These are phyloP conservation scores for Oryza meridionalis DNA, from an alignment of 176 grass and related monocot species.

Conservation along the genomic window DNA sequence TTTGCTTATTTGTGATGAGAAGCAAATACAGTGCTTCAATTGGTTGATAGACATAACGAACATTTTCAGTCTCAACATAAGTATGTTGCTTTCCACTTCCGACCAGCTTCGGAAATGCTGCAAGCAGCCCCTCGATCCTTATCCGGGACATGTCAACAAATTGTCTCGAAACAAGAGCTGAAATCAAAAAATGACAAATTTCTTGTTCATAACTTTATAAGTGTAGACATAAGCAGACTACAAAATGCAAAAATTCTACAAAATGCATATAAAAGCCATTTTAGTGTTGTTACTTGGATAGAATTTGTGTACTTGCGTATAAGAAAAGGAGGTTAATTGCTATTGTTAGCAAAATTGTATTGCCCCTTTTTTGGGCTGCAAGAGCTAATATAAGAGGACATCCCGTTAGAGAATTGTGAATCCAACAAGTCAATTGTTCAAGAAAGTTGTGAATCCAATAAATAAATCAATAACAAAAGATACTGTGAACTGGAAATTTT, in stretches of 20 bases:
- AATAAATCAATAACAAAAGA: not conserved
- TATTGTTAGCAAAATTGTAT: slow-evolving; percentile 6
- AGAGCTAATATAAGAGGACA: not conserved
- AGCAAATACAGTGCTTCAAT: slow-evolving; percentile 76
- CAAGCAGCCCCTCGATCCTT: slow-evolving; percentile 87
- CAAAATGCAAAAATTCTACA: slow-evolving; percentile 11
- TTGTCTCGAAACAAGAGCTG: slow-evolving; percentile 85
- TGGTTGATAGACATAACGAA: slow-evolving; percentile 91
- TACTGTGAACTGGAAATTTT: slow-evolving; percentile 10
- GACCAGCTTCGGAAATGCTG: slow-evolving; percentile 89
- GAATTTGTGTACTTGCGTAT: not conserved
- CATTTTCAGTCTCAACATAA: slow-evolving; percentile 86
- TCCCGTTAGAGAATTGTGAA: not conserved
- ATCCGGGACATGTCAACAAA: slow-evolving; percentile 85
- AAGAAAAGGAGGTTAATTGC: slow-evolving; percentile 21
- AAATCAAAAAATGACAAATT: slow-evolving; percentile 15
- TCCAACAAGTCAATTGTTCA: not conserved
- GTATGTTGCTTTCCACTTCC: slow-evolving; percentile 92
- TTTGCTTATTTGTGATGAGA: slow-evolving; percentile 87
- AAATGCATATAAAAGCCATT: not conserved
- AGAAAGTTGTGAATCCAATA: not conserved
- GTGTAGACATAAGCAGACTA: not conserved
- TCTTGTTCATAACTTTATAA: slow-evolving; percentile 13
- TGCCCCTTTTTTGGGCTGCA: not conserved
- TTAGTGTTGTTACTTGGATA: not conserved